Evolutionary conservation across 306 rosid species (phyloP).

Genomic region (Herpetospermum pedunculosum): DNA sequence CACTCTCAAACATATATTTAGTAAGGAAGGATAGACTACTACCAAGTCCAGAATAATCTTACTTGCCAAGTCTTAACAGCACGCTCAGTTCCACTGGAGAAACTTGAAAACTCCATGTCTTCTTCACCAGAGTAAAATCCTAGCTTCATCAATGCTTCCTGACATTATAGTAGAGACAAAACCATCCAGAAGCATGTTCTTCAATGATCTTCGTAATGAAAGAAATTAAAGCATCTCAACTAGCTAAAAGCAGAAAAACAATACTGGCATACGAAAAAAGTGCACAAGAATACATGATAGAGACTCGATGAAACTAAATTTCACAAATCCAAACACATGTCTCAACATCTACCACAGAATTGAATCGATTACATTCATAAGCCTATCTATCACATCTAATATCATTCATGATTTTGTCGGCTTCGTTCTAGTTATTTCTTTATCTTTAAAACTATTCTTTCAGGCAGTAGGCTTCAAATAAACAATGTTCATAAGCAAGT

Average conservation of each 20-base stretch:
- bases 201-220: background rate
- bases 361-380: background rate
- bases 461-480: background rate
- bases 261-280: background rate
- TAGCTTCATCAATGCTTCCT: slow-evolving; percentile 66
- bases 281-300: background rate
- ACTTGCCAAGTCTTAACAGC: slow-evolving; percentile 99
- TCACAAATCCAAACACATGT: background rate
- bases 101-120: slow-evolving; percentile 76
- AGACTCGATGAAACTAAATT: background rate
- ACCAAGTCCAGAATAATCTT: slow-evolving; percentile 13
- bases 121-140: slow-evolving; percentile 95
- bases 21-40: background rate
- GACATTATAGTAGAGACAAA: slow-evolving; percentile 8
- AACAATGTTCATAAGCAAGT: background rate
- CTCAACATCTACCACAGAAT: background rate
- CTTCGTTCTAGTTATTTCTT: background rate
- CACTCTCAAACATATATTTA: no score
- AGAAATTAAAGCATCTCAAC: background rate
- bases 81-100: slow-evolving; percentile 78
- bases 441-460: background rate
- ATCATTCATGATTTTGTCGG: background rate
- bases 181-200: slow-evolving; percentile 1
- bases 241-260: background rate
- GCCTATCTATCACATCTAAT: background rate